Base-by-base conservation (phyloP, 202 grass and related monocot species). In the Hordeum pubiflorum region DNA sequence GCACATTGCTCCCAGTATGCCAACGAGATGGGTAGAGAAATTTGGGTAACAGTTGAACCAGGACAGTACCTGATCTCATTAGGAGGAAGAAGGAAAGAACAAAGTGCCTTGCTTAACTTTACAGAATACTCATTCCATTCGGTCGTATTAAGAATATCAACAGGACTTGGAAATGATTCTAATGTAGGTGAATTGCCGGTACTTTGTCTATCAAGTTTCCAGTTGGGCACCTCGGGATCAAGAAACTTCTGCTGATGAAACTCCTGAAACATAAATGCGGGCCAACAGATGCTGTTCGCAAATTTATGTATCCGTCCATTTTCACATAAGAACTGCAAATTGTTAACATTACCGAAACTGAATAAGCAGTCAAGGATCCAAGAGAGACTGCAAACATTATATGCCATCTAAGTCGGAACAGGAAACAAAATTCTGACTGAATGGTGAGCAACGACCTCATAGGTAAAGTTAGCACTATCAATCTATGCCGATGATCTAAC, bases 251-350 rank as follows among this genome's bases (percentile, higher is more conserved):
- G 88, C 77, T 80, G 89, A 84, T 86, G 68, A 82, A 88, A 89
- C 79, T 91, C 92, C 79, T 94, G 95, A 85, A 94, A 82, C 81
- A 93, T 92, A 82, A 94, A 94, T 13, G 90, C 90, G 72, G 95
- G 95, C 95, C 90, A 98, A 80, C 95, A 93, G 67, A 98, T 93
- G 66, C 85, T 94, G 85, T 98, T 98, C 24, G 90, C 95, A 81
- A 98, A 98, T 83, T 98, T 98, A 60, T 98, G 95, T 86, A 94
- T 82, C 34, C 92, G 88, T 18, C 95, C 95, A 83, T 91, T 98
- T 93, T 98, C 95, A 86, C 90, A 94, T 63, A 98, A 80, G 77
- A 98, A 98, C 82, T 98, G 95, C 75, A 98, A 83, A 77, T 98
- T 98, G 66, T 87, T 98, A 64, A 89, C 74, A 89, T 94, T 94